Evolutionary conservation across 768 basidiomycete species (phyloP).

Genomic region (Cantharellus anzutake): DNA sequence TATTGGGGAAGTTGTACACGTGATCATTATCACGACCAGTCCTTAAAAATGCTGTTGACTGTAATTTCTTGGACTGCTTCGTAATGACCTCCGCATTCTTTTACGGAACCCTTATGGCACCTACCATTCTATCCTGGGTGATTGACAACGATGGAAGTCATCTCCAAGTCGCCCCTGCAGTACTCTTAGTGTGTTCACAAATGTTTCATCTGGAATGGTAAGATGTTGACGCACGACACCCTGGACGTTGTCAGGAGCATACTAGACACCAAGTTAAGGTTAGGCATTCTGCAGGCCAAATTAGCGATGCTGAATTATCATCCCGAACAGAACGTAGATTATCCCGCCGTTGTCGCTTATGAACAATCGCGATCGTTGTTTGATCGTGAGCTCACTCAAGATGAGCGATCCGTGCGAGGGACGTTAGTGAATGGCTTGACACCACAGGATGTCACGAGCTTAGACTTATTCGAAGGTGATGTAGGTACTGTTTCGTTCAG

Average conservation of each 20-base stretch:
- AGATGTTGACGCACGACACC: not conserved
- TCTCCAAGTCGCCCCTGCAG: constrained; percentile 50
- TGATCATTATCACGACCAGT: too few species aligned
- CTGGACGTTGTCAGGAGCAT: constrained; percentile 31
- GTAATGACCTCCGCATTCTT: constrained; percentile 37
- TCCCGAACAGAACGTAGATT: constrained; percentile 38
- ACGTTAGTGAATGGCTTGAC: constrained; percentile 60
- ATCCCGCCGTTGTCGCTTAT: constrained; percentile 64
- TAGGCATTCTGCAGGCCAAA: not conserved
- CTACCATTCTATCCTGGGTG: constrained; percentile 59
- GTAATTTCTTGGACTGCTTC: too few species aligned
- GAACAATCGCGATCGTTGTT: constrained; percentile 29
- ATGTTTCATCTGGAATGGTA: constrained; percentile 2
- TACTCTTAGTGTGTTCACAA: constrained; percentile 38
- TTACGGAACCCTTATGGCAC: constrained; percentile 85
- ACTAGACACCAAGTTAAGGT: constrained; percentile 65
- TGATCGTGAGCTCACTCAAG: constrained; percentile 27
- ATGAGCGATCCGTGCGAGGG: constrained; percentile 59
- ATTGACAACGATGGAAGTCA: constrained; percentile 46
- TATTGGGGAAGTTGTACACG: too few species aligned
- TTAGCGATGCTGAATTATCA: constrained; percentile 3
- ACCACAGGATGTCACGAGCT: constrained; percentile 34
- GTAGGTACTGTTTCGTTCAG: constrained; percentile 23
- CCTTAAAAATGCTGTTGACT: too few species aligned
- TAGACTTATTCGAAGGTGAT: constrained; percentile 72